phyloP scores from a whole-genome alignment of 1,139 yeast species.

The Barnettozyma hawaiiensis region DNA sequence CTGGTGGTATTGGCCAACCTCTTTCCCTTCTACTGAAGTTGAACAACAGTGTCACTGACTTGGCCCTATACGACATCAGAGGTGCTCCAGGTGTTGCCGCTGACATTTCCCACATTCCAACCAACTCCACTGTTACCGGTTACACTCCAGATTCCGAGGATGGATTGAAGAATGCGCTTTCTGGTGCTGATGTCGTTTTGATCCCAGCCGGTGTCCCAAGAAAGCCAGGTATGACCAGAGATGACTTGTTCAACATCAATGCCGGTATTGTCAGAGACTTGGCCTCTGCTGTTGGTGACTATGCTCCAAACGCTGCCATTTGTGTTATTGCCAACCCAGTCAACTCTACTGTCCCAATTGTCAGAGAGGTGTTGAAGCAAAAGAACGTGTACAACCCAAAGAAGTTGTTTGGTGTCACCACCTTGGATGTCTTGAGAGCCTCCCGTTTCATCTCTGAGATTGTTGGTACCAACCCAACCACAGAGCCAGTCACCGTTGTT shows the following conservation, averaged over 20 bases:
- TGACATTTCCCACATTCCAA: conserved; percentile 88
- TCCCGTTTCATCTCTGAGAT: conserved; percentile 74
- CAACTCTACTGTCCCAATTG: conserved; percentile 97
- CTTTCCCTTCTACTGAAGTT: conserved; percentile 83
- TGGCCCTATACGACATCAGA: conserved; percentile 85
- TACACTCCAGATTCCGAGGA: conserved; percentile 75
- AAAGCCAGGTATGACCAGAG: conserved; percentile 99
- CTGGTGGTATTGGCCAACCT: conserved; percentile 99
- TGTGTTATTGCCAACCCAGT: conserved; percentile 94
- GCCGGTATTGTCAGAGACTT: conserved; percentile 93
- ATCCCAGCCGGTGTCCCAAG: conserved; percentile 99
- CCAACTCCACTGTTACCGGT: conserved; percentile 79
- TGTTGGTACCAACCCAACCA: conserved; percentile 52
- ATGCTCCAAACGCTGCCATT: conserved; percentile 83
- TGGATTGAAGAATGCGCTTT: conserved; percentile 72
- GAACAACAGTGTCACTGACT: conserved; percentile 77
- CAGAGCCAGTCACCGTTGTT: conserved; percentile 73
- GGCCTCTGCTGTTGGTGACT: conserved; percentile 82
- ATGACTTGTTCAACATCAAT: conserved; percentile 94
- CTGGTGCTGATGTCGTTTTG: conserved; percentile 79
- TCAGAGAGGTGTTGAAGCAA: conserved; percentile 85
- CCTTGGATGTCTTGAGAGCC: conserved; percentile 91
- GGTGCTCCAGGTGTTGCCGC: conserved; percentile 98
- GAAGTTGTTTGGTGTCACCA: conserved; percentile 94
- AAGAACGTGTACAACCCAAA: conserved; percentile 87